A percentile compares a stretch with the other conserved stretches of the same genome.
These are phyloP conservation scores for Hymenoscyphus albidus DNA, from an alignment of 2,329 filamentous ascomycete species.

Conservation along the genomic window DNA sequence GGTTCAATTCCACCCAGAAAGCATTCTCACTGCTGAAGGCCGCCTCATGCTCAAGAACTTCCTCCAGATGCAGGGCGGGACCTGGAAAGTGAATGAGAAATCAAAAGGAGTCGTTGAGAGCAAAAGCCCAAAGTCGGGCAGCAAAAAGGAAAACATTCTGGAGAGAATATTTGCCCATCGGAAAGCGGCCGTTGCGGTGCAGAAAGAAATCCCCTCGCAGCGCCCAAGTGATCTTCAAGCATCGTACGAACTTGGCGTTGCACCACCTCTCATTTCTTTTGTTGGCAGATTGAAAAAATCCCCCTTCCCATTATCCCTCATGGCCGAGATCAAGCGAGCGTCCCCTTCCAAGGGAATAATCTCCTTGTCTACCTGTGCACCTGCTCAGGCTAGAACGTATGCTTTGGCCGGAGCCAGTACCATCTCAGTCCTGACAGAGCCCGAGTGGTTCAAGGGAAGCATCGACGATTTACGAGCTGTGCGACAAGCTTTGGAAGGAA, in stretches of 20 bases:
- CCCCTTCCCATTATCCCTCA: constrained; percentile 82
- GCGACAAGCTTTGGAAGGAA: constrained; percentile 79
- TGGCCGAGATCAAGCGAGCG: constrained; percentile 96
- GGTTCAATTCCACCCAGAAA: constrained; percentile 97
- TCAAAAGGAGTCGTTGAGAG: constrained; percentile 44
- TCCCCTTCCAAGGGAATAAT: constrained; percentile 97
- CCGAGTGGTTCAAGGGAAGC: constrained; percentile 98
- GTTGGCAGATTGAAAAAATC: constrained; percentile 74
- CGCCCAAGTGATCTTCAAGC: constrained; percentile 80
- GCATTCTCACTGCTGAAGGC: constrained; percentile 87
- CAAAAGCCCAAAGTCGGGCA: constrained; percentile 27
- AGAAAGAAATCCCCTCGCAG: constrained; percentile 83
- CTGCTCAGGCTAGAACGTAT: constrained; percentile 85
- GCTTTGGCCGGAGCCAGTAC: constrained; percentile 92
- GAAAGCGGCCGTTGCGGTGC: constrained; percentile 68
- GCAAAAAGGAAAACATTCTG: constrained; percentile 71
- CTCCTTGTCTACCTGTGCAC: constrained; percentile 79
- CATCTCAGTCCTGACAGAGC: constrained; percentile 97
- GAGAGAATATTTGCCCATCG: constrained; percentile 87
- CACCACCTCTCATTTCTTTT: constrained; percentile 80
- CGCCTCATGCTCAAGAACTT: constrained; percentile 92
- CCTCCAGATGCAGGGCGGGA: constrained; percentile 79
- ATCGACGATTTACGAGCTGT: constrained; percentile 90
- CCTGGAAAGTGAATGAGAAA: constrained; percentile 77
- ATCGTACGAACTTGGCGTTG: constrained; percentile 77